Base-by-base conservation (phyloP, 2,329 filamentous ascomycete genomes). In the Stromatinia cepivora region DNA sequence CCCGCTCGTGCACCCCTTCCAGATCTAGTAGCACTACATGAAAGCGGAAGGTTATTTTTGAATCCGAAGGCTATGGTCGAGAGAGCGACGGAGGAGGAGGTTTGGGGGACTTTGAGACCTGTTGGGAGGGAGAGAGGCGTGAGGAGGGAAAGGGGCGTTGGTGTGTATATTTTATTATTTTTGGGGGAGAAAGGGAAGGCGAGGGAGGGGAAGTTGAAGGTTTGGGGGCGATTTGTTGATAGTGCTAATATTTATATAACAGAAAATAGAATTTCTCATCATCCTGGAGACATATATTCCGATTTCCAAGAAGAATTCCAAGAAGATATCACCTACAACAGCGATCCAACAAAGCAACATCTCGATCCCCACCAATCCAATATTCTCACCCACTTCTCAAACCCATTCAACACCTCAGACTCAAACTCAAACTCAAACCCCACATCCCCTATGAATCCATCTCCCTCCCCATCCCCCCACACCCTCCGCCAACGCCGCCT, bases 81-180 rank as follows among this genome's bases (percentile, higher is more conserved):
- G 52, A 53, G 52, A 0, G 25, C 15, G 28, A 53, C 8, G 5
- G 52, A 53, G 15, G 25, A 53, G 25, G 52, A 53, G 20, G 8
- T 4, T 31, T 15, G 7, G 20, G 8, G 8, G 8, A 20, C 0
- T 9, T 20, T 0, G 17, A 20, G 9, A 20, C 7, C 0, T 10
- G 4, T 31, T 31, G 31, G 31, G 31, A 22, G 1, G 17, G 4
- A 15, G 2, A 31, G 28, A 15, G 20, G 25, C 0, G 50, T 28
- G 25, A 52, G n/a, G 2, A 17, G 15, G 3, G 31, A 5, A n/a
- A 31, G 31, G 31, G n/a, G n/a, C n/a, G n/a, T n/a, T n/a, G n/a
- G n/a, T n/a, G n/a, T n/a, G n/a, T n/a, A n/a, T n/a, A n/a, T n/a
- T n/a, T n/a, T n/a, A n/a, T n/a, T n/a, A n/a, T n/a, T n/a, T n/a